Evolutionary conservation across 2,329 filamentous ascomycete genomes (phyloP), one percentile per base, ranked within the genome.

Genomic region (Cladosporium sp.): DNA sequence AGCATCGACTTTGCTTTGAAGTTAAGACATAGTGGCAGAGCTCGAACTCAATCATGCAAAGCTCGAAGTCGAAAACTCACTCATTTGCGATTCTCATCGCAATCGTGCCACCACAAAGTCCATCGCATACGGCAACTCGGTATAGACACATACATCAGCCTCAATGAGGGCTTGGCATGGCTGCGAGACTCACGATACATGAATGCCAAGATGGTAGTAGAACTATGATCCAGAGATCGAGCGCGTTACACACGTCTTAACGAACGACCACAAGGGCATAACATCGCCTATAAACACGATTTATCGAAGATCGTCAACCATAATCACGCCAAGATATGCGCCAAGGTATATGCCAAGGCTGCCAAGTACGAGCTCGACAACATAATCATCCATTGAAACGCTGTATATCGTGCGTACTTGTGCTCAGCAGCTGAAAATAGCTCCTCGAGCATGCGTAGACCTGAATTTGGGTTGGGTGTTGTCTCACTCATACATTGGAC

Each of bases 271-370:
- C 15, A 45, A 45, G 3, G 15, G 7, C 7, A 28, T 7, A 45
- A 3, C n/a, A 45, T 17, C 28, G 4, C 12, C 2, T 12, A 37
- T 8, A 50, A 37, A 4, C 34, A 42, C 37, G 12, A 53, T 42
- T 13, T 19, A 35, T 13, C 12, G 3, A 32, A 7, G 15, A 28
- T 53, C 22, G 37, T 19, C 24, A 20, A 19, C 25, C 24, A 36
- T 19, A 25, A 36, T 34, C n/a, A 13, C 36, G 52, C 52, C 52
- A 55, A 55, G 52, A 17, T 17, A 45, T 36, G 25, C 32, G 52
- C 52, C 52, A 55, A 55, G 52, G 52, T 47, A 7, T 1, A 25
- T 47, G 52, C 52, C 52, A 55, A 55, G 52, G 8, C 32, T 47
- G 52, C 52, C 52, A 55, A 55, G 52, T 55, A 40, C 20, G 22